phyloP scores from a whole-genome alignment of 2,329 filamentous ascomycete genomes.

The Macrophomina tecta region DNA sequence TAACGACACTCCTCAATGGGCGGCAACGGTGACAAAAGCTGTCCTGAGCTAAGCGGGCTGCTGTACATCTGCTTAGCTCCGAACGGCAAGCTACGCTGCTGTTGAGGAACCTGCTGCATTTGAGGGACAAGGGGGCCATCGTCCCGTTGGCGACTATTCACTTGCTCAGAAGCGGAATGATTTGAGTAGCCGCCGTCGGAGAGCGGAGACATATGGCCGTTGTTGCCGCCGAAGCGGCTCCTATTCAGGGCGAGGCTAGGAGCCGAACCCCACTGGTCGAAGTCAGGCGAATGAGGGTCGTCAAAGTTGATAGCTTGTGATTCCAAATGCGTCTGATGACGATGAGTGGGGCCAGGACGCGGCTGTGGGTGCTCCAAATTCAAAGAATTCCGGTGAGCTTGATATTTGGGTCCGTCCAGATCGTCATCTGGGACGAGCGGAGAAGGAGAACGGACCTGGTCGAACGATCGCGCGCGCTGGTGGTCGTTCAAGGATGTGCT shows the following conservation, averaged over 20 bases:
- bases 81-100: slow-evolving; percentile 17
- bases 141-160: slow-evolving; percentile 55
- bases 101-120: slow-evolving; percentile 4
- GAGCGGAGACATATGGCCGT: slow-evolving; percentile 46
- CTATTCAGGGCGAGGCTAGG: slow-evolving; percentile 46
- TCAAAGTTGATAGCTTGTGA: slow-evolving; percentile 73
- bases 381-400: slow-evolving; percentile 79
- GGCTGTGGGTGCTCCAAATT: slow-evolving; percentile 83
- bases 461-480: slow-evolving; percentile 29
- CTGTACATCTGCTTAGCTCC: slow-evolving; percentile 44
- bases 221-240: slow-evolving; percentile 44
- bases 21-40: slow-evolving; percentile 49
- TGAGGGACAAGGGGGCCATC: slow-evolving; percentile 64
- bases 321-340: slow-evolving; percentile 76
- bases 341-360: slow-evolving; percentile 73
- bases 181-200: slow-evolving; percentile 47
- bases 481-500: slow-evolving; percentile 40
- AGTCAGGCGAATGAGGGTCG: slow-evolving; percentile 44
- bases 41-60: slow-evolving; percentile 44
- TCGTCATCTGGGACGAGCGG: slow-evolving; percentile 57
- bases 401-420: slow-evolving; percentile 75
- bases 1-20: slow-evolving; percentile 60
- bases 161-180: slow-evolving; percentile 47
- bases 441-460: slow-evolving; percentile 51
- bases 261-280: slow-evolving; percentile 56